A percentile compares a stretch with the other conserved stretches of the same genome.
These are phyloP conservation scores for Seiridium cupressi DNA, from an alignment of 2,329 filamentous ascomycete species.

Conservation along the genomic window DNA sequence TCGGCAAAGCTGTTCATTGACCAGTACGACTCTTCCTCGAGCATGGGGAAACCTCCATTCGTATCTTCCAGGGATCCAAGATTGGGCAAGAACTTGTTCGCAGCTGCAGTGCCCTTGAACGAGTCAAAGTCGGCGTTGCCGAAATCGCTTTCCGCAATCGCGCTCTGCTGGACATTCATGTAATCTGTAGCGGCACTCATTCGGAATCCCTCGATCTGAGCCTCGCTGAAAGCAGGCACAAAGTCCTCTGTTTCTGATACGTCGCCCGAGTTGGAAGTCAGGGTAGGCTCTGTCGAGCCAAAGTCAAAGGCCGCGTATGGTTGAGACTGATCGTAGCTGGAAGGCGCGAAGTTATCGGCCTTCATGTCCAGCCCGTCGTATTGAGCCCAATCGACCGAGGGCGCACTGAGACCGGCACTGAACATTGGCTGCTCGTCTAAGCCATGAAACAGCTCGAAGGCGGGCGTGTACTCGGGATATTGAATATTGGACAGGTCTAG, in stretches of 20 bases:
- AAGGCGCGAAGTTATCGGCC: conserved; percentile 27
- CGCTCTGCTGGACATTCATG: conserved; percentile 43
- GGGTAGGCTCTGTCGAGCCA: conserved; percentile 48
- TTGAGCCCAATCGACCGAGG: conserved; percentile 53
- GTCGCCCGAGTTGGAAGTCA: conserved; percentile 62
- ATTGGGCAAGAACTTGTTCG: conserved; percentile 42
- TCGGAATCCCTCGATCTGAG: conserved; percentile 46
- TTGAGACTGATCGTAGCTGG: conserved; percentile 29
- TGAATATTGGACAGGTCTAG: conserved; percentile 58
- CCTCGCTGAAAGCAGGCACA: conserved; percentile 38
- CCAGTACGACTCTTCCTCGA: conserved; percentile 44
- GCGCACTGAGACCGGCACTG: conserved; percentile 59
- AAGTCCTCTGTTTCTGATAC: conserved; percentile 67
- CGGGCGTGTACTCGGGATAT: conserved; percentile 47
- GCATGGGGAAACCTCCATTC: conserved; percentile 42
- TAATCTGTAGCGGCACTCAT: conserved; percentile 47
- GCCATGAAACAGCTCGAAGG: conserved; percentile 52
- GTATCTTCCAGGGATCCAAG: conserved; percentile 36
- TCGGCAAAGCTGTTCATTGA: conserved; percentile 35
- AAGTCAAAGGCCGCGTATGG: conserved; percentile 48
- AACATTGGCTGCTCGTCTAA: conserved; percentile 58
- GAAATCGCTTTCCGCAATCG: conserved; percentile 44
- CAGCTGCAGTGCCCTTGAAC: conserved; percentile 49
- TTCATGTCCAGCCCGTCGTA: conserved; percentile 48
- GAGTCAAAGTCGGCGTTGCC: conserved; percentile 53